Evolutionary conservation across 2,329 filamentous ascomycete genomes (phyloP).

Genomic region (Sclerotinia borealis): DNA sequence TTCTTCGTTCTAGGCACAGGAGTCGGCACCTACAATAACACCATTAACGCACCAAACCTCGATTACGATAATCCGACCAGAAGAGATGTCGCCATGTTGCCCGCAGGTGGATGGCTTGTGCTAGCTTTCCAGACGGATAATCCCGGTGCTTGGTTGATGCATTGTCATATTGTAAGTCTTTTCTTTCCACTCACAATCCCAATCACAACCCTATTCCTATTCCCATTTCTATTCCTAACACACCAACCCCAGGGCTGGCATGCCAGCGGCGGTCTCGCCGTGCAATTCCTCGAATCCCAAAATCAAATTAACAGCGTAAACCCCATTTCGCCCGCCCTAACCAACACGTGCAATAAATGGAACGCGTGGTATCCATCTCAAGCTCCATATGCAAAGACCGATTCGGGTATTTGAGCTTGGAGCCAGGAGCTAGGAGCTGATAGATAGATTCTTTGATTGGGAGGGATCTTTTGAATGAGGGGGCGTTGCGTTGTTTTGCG

Average conservation of each 20-base stretch:
- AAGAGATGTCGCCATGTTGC: conserved; percentile 44
- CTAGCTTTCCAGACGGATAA: conserved; percentile 32
- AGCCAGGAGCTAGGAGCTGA: rapidly evolving
- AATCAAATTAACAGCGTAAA: conserved; percentile 6
- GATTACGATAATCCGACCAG: conserved; percentile 40
- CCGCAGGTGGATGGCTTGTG: conserved; percentile 16
- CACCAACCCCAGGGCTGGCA: conserved; percentile 3
- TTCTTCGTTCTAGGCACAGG: conserved; percentile 36
- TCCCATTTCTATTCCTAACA: not conserved
- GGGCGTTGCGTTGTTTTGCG: no score
- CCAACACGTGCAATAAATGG: conserved; percentile 22
- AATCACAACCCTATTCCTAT: no score
- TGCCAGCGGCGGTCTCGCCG: conserved; percentile 2
- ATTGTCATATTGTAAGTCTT: conserved; percentile 22
- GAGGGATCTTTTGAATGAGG: not conserved
- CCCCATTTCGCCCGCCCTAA: conserved; percentile 18
- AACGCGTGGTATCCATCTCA: conserved; percentile 17
- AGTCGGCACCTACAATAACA: conserved; percentile 9
- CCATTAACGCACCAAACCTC: not conserved
- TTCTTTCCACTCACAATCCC: not conserved
- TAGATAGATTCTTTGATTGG: no score
- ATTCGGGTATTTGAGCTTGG: conserved; percentile 26
- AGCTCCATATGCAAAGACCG: conserved; percentile 20
- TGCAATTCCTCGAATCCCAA: conserved; percentile 8
- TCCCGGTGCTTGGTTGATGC: conserved; percentile 29